Base-by-base conservation (phyloP, 306 rosid genomes). In the Rosa rugosa region DNA sequence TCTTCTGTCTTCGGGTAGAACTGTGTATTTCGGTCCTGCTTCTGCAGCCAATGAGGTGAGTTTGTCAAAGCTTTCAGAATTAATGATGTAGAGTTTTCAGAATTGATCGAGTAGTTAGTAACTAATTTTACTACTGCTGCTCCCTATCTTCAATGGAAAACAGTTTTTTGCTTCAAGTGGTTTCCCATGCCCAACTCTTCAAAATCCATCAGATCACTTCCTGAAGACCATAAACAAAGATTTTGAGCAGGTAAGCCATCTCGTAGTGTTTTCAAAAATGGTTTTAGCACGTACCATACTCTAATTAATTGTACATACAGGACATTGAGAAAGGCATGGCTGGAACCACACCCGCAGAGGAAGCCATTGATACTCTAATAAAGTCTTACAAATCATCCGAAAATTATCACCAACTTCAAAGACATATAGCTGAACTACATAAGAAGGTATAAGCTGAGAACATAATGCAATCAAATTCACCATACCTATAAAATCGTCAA, bases 161-260 rank as follows among this genome's bases (percentile, higher is more conserved):
- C 77, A 92, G 97, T 89, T 90, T 80, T 92, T 90, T 71, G 72
- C 90, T 36, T 82, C 80, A 73, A 84, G 79, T 77, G 97, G 93
- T 65, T 92, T 92, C 68, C 93, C 95, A 2, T 92, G 97, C 74
- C 93, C 97, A 13, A 75, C 83, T 72, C 97, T 84, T 69, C 85
- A 85, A 67, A 86, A 82, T 70, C 95, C 93, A 56, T 86, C 95
- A 13, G 97, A 92, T 79, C 93, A 90, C 81, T 92, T 84, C 49
- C 78, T 92, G n/a, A 86, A 77, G 76, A 86, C 84, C 76, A 88
- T 92, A 25, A 92, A 92, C 89, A 88, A 81, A 71, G 97, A 92
- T 57, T 92, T 92, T 69, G 89, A 79, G 17, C 80, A 78, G 88
- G 94, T 86, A 82, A 51, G 17, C 54, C 54, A 49, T 49, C 44